Evolutionary conservation across 2,329 filamentous ascomycete species (phyloP).

Genomic region (Didymella segeticola): DNA sequence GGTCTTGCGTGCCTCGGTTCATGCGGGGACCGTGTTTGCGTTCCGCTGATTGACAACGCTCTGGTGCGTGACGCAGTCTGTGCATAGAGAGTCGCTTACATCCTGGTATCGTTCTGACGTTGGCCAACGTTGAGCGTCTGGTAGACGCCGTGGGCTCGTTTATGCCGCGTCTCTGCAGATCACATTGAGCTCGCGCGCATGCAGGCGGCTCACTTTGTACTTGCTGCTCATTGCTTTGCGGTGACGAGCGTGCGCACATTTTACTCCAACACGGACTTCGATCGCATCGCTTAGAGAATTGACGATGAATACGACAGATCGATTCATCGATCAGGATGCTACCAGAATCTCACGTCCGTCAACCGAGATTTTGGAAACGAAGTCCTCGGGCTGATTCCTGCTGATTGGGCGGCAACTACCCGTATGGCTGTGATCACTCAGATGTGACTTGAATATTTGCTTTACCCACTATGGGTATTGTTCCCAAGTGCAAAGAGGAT

Average conservation of each 20-base stretch:
- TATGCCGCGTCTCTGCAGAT: constrained; percentile 9
- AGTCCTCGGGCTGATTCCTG: neutral
- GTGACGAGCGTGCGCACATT: neutral
- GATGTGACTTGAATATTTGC: no score
- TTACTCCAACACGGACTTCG: neutral
- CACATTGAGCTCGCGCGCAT: neutral
- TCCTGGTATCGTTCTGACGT: neutral
- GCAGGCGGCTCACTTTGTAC: neutral
- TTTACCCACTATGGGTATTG: neutral
- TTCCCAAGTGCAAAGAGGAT: neutral
- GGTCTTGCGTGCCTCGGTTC: neutral
- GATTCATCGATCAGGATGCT: constrained; percentile 4
- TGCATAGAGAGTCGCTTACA: neutral
- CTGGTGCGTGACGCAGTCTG: neutral
- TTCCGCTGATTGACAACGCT: neutral
- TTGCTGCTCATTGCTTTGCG: neutral
- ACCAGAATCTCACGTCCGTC: neutral
- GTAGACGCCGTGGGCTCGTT: neutral
- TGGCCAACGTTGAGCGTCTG: neutral
- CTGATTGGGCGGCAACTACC: neutral
- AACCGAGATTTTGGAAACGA: neutral
- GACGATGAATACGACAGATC: constrained; percentile 2
- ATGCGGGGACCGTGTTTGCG: neutral
- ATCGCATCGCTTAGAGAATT: neutral
- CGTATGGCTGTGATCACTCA: neutral